A percentile compares a stretch with the other conserved stretches of the same genome.
Evolutionary conservation across 2,329 filamentous ascomycete genomes (phyloP).

Genomic region (Metarhizium rileyi): DNA sequence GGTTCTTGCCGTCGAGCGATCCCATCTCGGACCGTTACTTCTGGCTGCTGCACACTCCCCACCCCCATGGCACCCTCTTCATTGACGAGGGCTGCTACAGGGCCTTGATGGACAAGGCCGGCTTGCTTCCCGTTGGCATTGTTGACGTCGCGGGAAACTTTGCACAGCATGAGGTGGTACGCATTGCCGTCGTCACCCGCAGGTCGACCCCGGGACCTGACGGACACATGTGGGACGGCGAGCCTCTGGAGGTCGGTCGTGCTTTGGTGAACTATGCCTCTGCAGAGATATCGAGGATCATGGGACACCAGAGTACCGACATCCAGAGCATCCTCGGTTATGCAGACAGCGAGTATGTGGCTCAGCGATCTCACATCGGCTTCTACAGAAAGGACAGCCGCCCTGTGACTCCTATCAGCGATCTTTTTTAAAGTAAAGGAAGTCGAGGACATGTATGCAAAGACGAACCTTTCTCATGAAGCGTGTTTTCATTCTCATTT

Average conservation of each 20-base stretch:
- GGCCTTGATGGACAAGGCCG: conserved; percentile 74
- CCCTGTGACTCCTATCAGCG: conserved; percentile 37
- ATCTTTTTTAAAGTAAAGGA: conserved; percentile 7
- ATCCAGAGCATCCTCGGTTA: conserved; percentile 78
- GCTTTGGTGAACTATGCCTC: conserved; percentile 92
- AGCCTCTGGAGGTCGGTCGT: conserved; percentile 66
- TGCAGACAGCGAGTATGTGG: conserved; percentile 90
- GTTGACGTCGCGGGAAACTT: conserved; percentile 84
- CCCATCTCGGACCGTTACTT: conserved; percentile 92
- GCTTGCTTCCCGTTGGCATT: conserved; percentile 82
- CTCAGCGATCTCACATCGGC: conserved; percentile 77
- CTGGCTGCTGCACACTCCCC: conserved; percentile 90
- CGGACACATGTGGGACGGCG: conserved; percentile 39
- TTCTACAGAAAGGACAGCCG: conserved; percentile 51
- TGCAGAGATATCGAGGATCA: conserved; percentile 72
- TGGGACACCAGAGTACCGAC: conserved; percentile 71
- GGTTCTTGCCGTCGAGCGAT: conserved; percentile 75
- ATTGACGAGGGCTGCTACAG: conserved; percentile 84
- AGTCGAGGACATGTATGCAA: not conserved
- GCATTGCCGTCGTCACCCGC: conserved; percentile 69
- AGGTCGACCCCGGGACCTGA: conserved; percentile 28
- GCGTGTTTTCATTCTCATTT: not conserved
- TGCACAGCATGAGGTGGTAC: conserved; percentile 84
- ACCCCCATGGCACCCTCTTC: conserved; percentile 82
- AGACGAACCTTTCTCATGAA: not conserved